Evolutionary conservation across 2,329 filamentous ascomycete genomes (phyloP), one percentile per base, ranked within the genome.

Genomic region (Aspergillus fumigatus): DNA sequence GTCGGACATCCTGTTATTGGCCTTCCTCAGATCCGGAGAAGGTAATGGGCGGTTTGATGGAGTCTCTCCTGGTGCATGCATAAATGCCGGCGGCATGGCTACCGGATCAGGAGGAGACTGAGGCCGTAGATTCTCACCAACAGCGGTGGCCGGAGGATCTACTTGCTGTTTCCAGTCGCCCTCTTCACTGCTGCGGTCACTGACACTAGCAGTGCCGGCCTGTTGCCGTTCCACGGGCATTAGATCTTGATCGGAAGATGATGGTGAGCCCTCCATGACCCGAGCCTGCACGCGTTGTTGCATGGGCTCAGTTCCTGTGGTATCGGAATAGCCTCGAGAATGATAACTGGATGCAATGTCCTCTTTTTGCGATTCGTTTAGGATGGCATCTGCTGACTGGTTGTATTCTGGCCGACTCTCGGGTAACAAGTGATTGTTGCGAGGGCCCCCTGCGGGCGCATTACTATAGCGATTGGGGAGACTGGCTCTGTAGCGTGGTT

Each of bases 1-100:
- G 63, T 82, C 84, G 26, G 94, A 96, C 71, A 97, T 86, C 23
- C 91, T 87, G 64, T 88, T 92, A 64, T 91, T 94, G 52, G 89
- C 90, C 61, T 86, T 86, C 60, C 89, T 87, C 65, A 93, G 80
- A 68, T 94, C 90, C 14, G 88, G 84, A 29, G 90, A 87, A 56
- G 90, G 85, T 64, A 89, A 85, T 0, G 89, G 89, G 59, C 84
- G 84, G 57, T 83, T 85, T 1, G 80, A 79, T 4, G 92, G 92
- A 50, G 84, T 82, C 52, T 88, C 83, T 58, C 88, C 85, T 11
- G 92, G 84, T 40, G 82, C 81, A 72, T 96, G 90, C 50, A 85
- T 83, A 70, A 97, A 93, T 10, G 85, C 85, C 3, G 93, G 93
- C 1, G 93, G 92, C 5, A 81, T 79, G 4, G 84, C 84, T 21